Evolutionary conservation across 2,329 filamentous ascomycete species (phyloP).

Genomic region (Penicillium sp.): DNA sequence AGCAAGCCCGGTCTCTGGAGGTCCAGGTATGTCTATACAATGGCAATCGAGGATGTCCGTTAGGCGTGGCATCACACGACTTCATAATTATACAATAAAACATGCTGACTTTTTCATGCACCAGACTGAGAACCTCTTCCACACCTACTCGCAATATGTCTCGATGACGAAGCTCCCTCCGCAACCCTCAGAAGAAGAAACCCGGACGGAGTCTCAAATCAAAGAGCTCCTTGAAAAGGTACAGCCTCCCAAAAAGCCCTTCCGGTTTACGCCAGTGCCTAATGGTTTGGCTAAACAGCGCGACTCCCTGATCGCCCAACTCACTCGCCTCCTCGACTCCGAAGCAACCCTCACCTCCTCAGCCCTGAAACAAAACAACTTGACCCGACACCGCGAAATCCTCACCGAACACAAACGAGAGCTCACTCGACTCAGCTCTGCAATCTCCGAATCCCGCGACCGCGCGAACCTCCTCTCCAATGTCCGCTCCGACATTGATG

Average conservation of each 20-base stretch:
- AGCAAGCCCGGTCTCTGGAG: slow-evolving; percentile 87
- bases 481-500: slow-evolving; percentile 88
- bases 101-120: neutral
- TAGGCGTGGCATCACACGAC: too few species aligned
- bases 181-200: slow-evolving; percentile 85
- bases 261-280: neutral
- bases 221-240: slow-evolving; percentile 74
- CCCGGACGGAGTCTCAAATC: slow-evolving; percentile 76
- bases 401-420: slow-evolving; percentile 86
- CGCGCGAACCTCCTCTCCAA: slow-evolving; percentile 88
- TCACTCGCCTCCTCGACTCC: slow-evolving; percentile 88
- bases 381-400: slow-evolving; percentile 88
- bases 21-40: slow-evolving; percentile 71
- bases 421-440: slow-evolving; percentile 72
- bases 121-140: slow-evolving; percentile 75
- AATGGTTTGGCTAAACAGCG: slow-evolving; percentile 59
- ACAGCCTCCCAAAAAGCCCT: neutral
- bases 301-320: slow-evolving; percentile 78
- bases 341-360: slow-evolving; percentile 86
- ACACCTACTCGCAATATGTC: slow-evolving; percentile 87
- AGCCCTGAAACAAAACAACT: slow-evolving; percentile 95
- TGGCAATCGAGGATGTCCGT: neutral
- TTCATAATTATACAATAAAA: neutral
- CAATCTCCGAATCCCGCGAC: slow-evolving; percentile 78
- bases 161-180: slow-evolving; percentile 76